Percentiles rank a stretch among this genome's conserved stretches.
Conservation (phyloP, 306 rosid species). For the Malus orientalis region DNA sequence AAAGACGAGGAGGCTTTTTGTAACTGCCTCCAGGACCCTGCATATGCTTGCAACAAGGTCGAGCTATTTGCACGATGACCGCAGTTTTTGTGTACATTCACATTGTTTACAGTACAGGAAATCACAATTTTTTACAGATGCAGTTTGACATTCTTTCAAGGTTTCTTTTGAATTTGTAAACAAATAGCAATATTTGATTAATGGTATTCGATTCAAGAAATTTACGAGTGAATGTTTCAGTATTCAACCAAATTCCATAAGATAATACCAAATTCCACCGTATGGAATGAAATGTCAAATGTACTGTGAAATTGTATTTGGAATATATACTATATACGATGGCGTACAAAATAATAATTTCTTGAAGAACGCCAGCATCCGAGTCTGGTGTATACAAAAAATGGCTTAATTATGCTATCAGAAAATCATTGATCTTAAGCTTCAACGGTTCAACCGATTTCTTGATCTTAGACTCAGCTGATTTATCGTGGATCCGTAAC, state of each 20-base stretch:
- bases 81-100: neutral
- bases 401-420: neutral
- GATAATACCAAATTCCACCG: neutral
- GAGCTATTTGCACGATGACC: slow-evolving; percentile 67
- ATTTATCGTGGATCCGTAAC: neutral
- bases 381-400: neutral
- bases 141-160: neutral
- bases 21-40: slow-evolving; percentile 76
- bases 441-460: neutral
- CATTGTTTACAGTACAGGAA: slow-evolving; percentile 2
- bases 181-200: neutral
- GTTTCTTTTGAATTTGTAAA: neutral
- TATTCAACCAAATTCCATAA: neutral
- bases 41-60: slow-evolving; percentile 66
- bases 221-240: neutral
- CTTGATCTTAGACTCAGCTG: neutral
- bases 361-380: neutral
- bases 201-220: neutral
- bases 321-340: neutral
- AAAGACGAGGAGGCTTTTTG: slow-evolving; percentile 80
- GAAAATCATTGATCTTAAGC: neutral
- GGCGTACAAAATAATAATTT: neutral
- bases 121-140: slow-evolving; percentile 7
- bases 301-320: neutral
- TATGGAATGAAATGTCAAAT: neutral